These are phyloP conservation scores for Wickerhamiella alocasiicola DNA, from an alignment of 805 yeast genomes.

Conservation along the genomic window DNA sequence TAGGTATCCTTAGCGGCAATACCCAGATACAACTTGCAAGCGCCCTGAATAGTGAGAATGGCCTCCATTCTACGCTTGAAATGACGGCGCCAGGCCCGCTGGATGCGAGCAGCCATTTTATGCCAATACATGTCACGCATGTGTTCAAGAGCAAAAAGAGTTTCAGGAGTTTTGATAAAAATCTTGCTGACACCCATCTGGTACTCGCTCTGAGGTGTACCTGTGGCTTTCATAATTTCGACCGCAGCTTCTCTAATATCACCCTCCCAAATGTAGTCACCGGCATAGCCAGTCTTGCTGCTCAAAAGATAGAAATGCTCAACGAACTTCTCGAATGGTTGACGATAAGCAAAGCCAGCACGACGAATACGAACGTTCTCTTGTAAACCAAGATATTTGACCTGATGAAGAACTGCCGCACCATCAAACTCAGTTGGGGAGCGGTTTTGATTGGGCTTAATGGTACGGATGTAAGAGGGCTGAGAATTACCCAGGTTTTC, in stretches of 20 bases:
- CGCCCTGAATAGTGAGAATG: conserved; percentile 64
- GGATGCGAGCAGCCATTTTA: conserved; percentile 94
- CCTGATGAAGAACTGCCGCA: conserved; percentile 84
- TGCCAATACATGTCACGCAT: conserved; percentile 97
- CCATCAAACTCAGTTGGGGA: conserved; percentile 83
- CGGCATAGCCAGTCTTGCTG: conserved; percentile 84
- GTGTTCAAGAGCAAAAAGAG: conserved; percentile 86
- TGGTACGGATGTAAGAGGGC: conserved; percentile 94
- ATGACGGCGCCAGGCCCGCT: conserved; percentile 89
- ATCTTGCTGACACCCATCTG: conserved; percentile 89
- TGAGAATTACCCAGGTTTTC: conserved; percentile 81
- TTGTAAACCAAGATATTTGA: conserved; percentile 87
- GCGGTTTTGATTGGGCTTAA: conserved; percentile 90
- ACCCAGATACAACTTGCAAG: conserved; percentile 69
- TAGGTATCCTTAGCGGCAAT: conserved; percentile 73
- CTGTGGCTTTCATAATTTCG: conserved; percentile 43
- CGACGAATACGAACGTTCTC: conserved; percentile 96
- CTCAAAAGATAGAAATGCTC: conserved; percentile 86
- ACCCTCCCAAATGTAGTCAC: conserved; percentile 57
- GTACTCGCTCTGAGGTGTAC: conserved; percentile 67
- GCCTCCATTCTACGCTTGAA: conserved; percentile 72
- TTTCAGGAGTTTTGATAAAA: conserved; percentile 93
- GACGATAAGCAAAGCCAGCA: conserved; percentile 97
- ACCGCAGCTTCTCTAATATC: conserved; percentile 42
- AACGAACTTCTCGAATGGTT: conserved; percentile 89